Base-by-base conservation (phyloP, 2,329 filamentous ascomycete genomes). In the Aspergillus sp. region DNA sequence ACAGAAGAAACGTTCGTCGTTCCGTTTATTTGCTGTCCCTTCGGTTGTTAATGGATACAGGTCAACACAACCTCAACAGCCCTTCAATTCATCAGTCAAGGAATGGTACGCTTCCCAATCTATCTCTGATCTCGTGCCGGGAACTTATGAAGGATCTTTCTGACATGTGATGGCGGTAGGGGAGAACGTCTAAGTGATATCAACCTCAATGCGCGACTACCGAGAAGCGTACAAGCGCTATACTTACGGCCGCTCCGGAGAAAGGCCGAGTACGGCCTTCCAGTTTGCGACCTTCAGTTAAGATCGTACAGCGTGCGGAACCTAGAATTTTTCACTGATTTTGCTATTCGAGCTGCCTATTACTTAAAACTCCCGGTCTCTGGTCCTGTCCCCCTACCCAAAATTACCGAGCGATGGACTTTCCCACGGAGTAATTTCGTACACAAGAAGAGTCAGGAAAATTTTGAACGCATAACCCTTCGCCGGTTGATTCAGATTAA, bases 371-470 rank as follows among this genome's bases (percentile, higher is more conserved):
- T 99, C 2, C 89, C 92, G 9, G 92, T 92, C 3, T 89, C 85
- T 47, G 95, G 95, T 0, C 93, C 95, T 5, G 81, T 95, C 5
- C 91, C 93, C 11, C 80, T 99, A 17, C 95, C 95, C 1, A 86
- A 89, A 57, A 91, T 93, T 63, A 89, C 85, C 15, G 91, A 99
- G 80, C 86, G 93, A 67, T 99, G 95, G 95, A 98, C 95, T 1
- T 92, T 98, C 2, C 91, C 92, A 9, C 85, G 86, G 68, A 86
- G 86, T 69, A 89, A 90, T 74, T 99, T 99, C 80, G 91, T 97
- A 64, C 90, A 91, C 81, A 99, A 98, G 79, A 99, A 99, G 79
- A 89, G 86, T 38, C 93, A 99, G 76, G 95, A 99, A 78, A 99
- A 99, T 76, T 99, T 96, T 70, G 93, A 98, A 79, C 84, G 95